phyloP scores from a whole-genome alignment of 2,329 filamentous ascomycete genomes.

The Curvularia hawaiiensis region DNA sequence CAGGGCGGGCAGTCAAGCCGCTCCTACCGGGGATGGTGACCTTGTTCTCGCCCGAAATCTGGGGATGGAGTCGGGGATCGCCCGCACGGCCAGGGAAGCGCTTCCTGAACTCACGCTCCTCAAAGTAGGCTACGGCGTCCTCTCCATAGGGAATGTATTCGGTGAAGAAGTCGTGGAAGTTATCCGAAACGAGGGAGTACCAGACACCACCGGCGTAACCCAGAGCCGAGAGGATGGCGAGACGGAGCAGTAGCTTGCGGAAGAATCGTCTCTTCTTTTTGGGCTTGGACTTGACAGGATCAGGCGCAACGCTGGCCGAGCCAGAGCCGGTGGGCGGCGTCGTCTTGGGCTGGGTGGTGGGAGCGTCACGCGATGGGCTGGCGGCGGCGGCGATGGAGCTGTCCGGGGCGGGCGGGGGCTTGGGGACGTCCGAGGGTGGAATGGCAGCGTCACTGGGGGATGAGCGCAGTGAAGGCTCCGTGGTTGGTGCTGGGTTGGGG shows the following conservation, averaged over 20 bases:
- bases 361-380: slow-evolving; percentile 41
- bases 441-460: slow-evolving; percentile 46
- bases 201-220: slow-evolving; percentile 88
- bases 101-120: slow-evolving; percentile 91
- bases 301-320: slow-evolving; percentile 49
- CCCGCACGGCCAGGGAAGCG: slow-evolving; percentile 67
- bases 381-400: slow-evolving; percentile 34
- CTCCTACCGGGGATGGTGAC: slow-evolving; percentile 85
- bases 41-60: slow-evolving; percentile 64
- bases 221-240: slow-evolving; percentile 76
- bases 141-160: slow-evolving; percentile 96
- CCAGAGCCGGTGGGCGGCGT: slow-evolving; percentile 50
- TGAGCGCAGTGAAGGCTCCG: slow-evolving; percentile 4
- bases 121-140: slow-evolving; percentile 91
- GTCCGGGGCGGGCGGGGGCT: slow-evolving; percentile 52
- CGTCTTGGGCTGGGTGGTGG: slow-evolving; percentile 39
- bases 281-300: slow-evolving; percentile 52
- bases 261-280: slow-evolving; percentile 75
- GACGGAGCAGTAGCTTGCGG: slow-evolving; percentile 71
- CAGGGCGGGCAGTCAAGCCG: slow-evolving; percentile 80
- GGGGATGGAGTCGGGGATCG: slow-evolving; percentile 50
- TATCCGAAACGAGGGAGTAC: slow-evolving; percentile 92
- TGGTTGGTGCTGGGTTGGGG: slow-evolving; percentile 41
- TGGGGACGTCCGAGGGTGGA: slow-evolving; percentile 55
- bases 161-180: slow-evolving; percentile 99